These are phyloP conservation scores for Plasmodium relictum DNA, from an alignment of 169 alveolate species.

Conservation along the genomic window DNA sequence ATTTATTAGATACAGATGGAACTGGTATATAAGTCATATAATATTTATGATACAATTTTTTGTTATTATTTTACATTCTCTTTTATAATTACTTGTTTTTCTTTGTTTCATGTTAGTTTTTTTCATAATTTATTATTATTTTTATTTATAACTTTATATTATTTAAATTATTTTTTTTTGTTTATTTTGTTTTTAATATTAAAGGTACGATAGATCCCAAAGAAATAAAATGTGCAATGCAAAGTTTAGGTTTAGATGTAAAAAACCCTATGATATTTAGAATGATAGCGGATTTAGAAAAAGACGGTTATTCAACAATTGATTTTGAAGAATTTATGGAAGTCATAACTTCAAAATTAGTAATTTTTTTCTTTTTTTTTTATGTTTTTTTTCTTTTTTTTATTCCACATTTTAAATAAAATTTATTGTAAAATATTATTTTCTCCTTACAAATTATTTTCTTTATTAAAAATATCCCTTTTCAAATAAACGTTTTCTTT, in stretches of 20 bases:
- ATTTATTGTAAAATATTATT: background rate
- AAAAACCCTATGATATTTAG: slow-evolving; percentile 98
- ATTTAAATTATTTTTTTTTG: slow-evolving; percentile 3
- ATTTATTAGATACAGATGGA: slow-evolving; percentile 99
- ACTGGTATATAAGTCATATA: slow-evolving; percentile 84
- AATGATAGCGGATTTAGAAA: slow-evolving; percentile 98
- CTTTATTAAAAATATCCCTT: background rate
- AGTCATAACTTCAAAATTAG: slow-evolving; percentile 96
- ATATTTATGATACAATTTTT: background rate
- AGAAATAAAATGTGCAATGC: slow-evolving; percentile 99
- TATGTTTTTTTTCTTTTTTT: background rate
- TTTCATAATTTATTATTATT: no score
- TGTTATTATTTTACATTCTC: background rate
- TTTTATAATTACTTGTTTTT: background rate
- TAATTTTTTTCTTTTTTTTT: slow-evolving; percentile 11
- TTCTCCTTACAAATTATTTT: background rate
- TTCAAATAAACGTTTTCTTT: background rate
- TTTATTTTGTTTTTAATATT: slow-evolving; percentile 11
- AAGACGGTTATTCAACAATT: slow-evolving; percentile 95
- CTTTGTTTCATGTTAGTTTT: no score
- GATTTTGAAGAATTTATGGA: slow-evolving; percentile 98
- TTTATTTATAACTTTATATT: slow-evolving; percentile 8
- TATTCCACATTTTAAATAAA: background rate
- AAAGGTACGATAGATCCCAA: slow-evolving; percentile 97
- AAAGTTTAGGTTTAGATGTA: slow-evolving; percentile 98